Base-by-base conservation (phyloP, 1,284 basidiomycete species). In the Fomitopsis palustris region DNA sequence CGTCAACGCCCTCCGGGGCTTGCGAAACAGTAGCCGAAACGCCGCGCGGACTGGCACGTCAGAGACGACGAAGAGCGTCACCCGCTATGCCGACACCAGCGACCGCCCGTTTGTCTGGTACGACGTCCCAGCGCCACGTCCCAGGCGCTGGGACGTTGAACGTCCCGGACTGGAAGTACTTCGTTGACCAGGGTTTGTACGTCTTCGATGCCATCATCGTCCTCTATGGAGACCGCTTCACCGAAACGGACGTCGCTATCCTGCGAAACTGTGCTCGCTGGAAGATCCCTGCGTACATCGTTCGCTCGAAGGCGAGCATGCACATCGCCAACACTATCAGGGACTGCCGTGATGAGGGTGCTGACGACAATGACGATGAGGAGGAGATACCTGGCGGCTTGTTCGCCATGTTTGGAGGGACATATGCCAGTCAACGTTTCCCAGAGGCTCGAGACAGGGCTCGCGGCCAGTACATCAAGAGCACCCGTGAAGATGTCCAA, bases 121-220 rank as follows among this genome's bases (percentile, higher is more conserved):
- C 27, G 55, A 56, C 21, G 35, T 56, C n/a, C n/a, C n/a, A n/a
- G n/a, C n/a, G n/a, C n/a, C n/a, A n/a, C n/a, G n/a, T n/a, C 8
- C 55, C 55, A 4, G 55, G 55, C 1, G 55, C 55, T 1, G 55
- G 55, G 9, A 56, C 55, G 10, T 14, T 49, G 9, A 23, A 23
- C 17, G 37, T 43, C 12, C 56, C 56, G 14, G 56, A 57, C 29
- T 57, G 51, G 47, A 25, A 19, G 37, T 57, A 57, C 41, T 57
- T 57, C 56, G 27, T 52, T 21, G 49, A 21, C 16, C 56, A 57
- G 27, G 49, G 56, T 3, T 27, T 57, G 12, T 57, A 57, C 29
- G 35, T 57, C 38, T 57, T 57, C 49, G 49, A 57, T 17, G 21
- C 35, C 19, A 57, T 57, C 56, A 41, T 57, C 31, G 56, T 57